Percentiles rank a stretch among this genome's conserved stretches.
These are phyloP conservation scores for Penicillium samsonianum DNA, from an alignment of 495 filamentous ascomycete genomes.

Conservation along the genomic window DNA sequence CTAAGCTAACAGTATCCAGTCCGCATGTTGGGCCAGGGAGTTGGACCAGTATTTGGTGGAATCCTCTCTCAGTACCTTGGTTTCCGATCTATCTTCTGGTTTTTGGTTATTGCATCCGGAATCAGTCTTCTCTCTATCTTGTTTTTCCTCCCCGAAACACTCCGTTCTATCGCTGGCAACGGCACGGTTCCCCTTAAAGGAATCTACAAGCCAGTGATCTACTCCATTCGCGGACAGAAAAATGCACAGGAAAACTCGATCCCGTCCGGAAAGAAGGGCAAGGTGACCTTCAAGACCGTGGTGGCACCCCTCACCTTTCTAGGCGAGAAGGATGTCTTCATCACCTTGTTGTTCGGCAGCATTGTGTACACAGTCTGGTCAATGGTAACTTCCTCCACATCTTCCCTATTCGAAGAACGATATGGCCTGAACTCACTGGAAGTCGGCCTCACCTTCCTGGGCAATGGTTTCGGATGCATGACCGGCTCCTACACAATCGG, in stretches of 20 bases:
- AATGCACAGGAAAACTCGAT: conserved; percentile 21
- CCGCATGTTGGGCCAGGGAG: conserved; percentile 53
- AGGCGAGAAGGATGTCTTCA: conserved; percentile 46
- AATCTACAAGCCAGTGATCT: conserved; percentile 42
- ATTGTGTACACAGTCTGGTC: conserved; percentile 53
- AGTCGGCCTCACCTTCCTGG: conserved; percentile 45
- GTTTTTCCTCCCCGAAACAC: conserved; percentile 67
- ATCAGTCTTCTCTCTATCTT: conserved; percentile 52
- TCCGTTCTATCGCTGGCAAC: conserved; percentile 71
- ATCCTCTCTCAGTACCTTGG: conserved; percentile 64
- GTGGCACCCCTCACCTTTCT: conserved; percentile 43
- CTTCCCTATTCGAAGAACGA: conserved; percentile 36
- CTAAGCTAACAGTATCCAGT: conserved; percentile 19
- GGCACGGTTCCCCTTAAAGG: conserved; percentile 49
- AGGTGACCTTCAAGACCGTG: conserved; percentile 39
- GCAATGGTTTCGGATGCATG: conserved; percentile 46
- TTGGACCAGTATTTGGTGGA: conserved; percentile 68
- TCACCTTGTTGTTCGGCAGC: conserved; percentile 48
- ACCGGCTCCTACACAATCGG: conserved; percentile 39
- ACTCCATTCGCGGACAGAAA: conserved; percentile 35
- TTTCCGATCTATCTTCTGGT: conserved; percentile 74
- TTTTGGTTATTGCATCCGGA: conserved; percentile 59
- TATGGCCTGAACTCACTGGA: conserved; percentile 39
- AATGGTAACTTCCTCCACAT: conserved; percentile 53
- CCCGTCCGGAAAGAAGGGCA: conserved; percentile 25